Base-by-base conservation (phyloP, 148 eudicot species). In the Camellia japonica region DNA sequence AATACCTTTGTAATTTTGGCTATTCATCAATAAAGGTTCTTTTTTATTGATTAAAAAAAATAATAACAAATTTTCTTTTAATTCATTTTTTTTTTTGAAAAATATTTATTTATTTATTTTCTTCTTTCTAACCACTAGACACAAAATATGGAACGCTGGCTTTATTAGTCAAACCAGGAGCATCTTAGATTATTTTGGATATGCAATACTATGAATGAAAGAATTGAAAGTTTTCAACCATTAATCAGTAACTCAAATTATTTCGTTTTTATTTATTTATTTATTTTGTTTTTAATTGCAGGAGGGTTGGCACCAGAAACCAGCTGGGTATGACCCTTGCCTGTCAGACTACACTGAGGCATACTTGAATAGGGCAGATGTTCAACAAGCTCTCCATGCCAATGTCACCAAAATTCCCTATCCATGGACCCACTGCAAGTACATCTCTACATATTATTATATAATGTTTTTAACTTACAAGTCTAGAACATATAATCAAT, bases 341-440 rank as follows among this genome's bases (percentile, higher is more conserved):
- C 47, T 75, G 2, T 84, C 93, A 2, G 87, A 84, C 51, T 91
- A 91, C 84, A 93, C 98, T 0, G 86, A 87, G 20, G 52, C 46
- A 7, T 95, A 95, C 61, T 38, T 95, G 84, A 95, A 95, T 67
- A 88, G 94, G 58, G 87, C 87, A 8, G 97, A 90, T 7, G 98
- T 95, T 72, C 98, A 95, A 83, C 65, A 79, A 44, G 98, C 97
- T 42, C 86, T 95, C 19, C 98, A 95, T 88, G 98, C 98, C 43
- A 95, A 93, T 80, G 70, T 83, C 75, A 94, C 97, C 15, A 89
- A 91, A 14, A 90, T 94, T 81, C 66, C 95, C 2, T 93, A 93
- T 80, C 83, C 90, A 13, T 93, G 98, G 98, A 86, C 90, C 47
- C 98, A 93, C 71, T 94, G 98, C 93, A 94, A 86, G 98, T 94